These are phyloP conservation scores for Pichia eremophila DNA, from an alignment of 805 yeast species.

Conservation along the genomic window DNA sequence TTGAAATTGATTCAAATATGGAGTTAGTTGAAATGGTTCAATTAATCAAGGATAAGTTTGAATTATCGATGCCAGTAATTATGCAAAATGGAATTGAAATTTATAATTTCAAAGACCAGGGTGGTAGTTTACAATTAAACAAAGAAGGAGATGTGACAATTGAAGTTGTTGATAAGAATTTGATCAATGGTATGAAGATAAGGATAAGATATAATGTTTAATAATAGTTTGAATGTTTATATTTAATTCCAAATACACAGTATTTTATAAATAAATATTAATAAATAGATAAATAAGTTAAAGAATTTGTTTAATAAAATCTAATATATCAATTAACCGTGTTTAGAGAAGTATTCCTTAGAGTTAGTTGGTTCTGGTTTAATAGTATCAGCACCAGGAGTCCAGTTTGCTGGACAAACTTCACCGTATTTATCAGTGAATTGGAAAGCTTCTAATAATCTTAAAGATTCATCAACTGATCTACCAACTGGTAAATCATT, in stretches of 20 bases:
- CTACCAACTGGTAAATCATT: conserved; percentile 99
- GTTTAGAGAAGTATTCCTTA: conserved; percentile 65
- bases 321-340: conserved; percentile 16
- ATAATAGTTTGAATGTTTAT: too few relatives aligned
- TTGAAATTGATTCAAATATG: conserved; percentile 4
- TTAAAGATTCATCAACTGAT: conserved; percentile 94
- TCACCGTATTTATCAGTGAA: conserved; percentile 99
- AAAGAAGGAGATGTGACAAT: background rate
- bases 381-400: conserved; percentile 88
- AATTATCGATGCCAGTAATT: conserved; percentile 14
- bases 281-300: background rate
- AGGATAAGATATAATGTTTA: background rate
- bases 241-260: background rate
- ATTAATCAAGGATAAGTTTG: conserved; percentile 8
- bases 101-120: conserved; percentile 15
- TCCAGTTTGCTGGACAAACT: conserved; percentile 99
- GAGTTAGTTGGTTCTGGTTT: conserved; percentile 72
- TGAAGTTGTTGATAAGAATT: background rate
- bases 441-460: conserved; percentile 98
- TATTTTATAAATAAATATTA: background rate
- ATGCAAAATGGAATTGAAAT: conserved; percentile 17
- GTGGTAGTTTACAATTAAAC: background rate
- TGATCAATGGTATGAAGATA: background rate
- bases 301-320: too few relatives aligned
- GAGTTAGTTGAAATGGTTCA: conserved; percentile 13